Evolutionary conservation across 2,329 filamentous ascomycete genomes (phyloP).

Genomic region (Zymoseptoria passerinii): DNA sequence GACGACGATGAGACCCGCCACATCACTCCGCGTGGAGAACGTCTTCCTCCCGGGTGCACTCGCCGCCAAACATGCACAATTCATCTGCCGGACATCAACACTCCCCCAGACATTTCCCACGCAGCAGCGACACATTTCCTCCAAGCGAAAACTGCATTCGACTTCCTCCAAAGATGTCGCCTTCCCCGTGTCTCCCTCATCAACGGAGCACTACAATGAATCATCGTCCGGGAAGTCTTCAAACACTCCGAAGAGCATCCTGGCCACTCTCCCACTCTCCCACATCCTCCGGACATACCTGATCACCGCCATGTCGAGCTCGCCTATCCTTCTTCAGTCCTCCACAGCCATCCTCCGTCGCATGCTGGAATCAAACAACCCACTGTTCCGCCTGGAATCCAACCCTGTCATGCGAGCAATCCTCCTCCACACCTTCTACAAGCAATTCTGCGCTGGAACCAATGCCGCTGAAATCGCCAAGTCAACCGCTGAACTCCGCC

Average conservation of each 20-base stretch:
- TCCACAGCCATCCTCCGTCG: conserved; percentile 60
- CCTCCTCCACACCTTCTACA: conserved; percentile 77
- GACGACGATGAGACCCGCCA: background rate
- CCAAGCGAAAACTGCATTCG: conserved; percentile 2
- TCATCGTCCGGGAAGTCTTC: background rate
- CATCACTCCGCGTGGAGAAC: background rate
- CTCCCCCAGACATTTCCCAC: background rate
- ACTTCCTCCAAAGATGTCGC: conserved; percentile 1
- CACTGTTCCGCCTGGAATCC: conserved; percentile 62
- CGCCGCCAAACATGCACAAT: background rate
- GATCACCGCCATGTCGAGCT: conserved; percentile 63
- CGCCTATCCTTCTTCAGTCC: conserved; percentile 58
- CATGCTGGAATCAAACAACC: conserved; percentile 60
- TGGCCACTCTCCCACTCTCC: conserved; percentile 58
- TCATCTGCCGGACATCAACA: background rate
- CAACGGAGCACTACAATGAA: background rate
- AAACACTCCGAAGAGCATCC: conserved; percentile 19
- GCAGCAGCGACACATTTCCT: conserved; percentile 1
- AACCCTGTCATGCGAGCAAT: conserved; percentile 64
- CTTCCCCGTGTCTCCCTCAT: background rate
- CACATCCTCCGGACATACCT: conserved; percentile 61
- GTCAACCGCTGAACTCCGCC: conserved; percentile 59
- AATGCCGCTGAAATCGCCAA: conserved; percentile 57
- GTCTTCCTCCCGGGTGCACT: background rate
- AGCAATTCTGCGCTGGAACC: conserved; percentile 84